Conservation (phyloP, 108 stramenopile genomes). For the Nitzschia palea region DNA sequence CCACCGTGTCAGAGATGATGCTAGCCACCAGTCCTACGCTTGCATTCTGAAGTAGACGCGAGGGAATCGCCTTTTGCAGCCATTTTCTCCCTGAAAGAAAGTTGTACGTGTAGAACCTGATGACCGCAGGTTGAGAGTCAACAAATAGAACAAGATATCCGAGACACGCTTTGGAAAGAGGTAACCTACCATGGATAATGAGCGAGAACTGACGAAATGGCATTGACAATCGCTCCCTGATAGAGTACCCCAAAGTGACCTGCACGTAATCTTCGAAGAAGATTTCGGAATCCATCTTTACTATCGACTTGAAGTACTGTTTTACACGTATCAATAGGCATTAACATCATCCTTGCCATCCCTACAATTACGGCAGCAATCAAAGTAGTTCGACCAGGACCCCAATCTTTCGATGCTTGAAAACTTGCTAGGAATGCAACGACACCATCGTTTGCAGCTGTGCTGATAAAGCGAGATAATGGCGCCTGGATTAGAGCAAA, state of each 20-base stretch:
- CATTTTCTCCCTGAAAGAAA: slow-evolving; percentile 43
- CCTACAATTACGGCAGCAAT: slow-evolving; percentile 82
- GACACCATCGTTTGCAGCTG: slow-evolving; percentile 92
- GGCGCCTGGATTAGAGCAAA: slow-evolving; percentile 95
- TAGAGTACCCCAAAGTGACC: slow-evolving; percentile 75
- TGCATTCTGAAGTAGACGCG: slow-evolving; percentile 59
- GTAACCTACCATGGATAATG: slow-evolving; percentile 80
- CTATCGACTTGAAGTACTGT: slow-evolving; percentile 94
- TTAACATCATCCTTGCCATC: slow-evolving; percentile 78
- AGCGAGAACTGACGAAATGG: slow-evolving; percentile 54
- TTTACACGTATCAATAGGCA: slow-evolving; percentile 96
- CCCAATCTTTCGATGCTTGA: slow-evolving; percentile 53
- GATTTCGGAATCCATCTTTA: slow-evolving; percentile 56
- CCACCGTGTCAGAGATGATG: slow-evolving; percentile 71
- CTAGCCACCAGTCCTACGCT: slow-evolving; percentile 74
- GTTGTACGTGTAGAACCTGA: slow-evolving; percentile 73
- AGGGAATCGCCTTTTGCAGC: slow-evolving; percentile 39
- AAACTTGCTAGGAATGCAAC: slow-evolving; percentile 56
- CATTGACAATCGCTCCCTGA: slow-evolving; percentile 69
- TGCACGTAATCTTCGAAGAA: slow-evolving; percentile 60
- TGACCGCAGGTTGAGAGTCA: not conserved
- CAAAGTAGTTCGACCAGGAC: slow-evolving; percentile 73
- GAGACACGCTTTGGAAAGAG: not conserved
- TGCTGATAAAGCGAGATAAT: slow-evolving; percentile 85
- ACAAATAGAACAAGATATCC: not conserved